Conservation (phyloP, 495 filamentous ascomycete species). For the Annulohypoxylon maeteangense region DNA sequence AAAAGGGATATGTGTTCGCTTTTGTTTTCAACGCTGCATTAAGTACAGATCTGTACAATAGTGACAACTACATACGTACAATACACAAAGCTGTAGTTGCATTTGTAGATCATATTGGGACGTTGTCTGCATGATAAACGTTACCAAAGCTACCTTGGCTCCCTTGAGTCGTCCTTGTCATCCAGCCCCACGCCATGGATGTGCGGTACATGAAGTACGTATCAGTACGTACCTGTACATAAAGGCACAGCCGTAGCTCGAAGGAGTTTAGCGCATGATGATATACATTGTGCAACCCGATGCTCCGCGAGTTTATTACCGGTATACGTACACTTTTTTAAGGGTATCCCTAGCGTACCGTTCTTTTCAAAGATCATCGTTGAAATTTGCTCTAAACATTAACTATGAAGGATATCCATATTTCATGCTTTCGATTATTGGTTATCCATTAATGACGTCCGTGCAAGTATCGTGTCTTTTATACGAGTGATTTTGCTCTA, state of each 20-base stretch:
- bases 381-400: background rate
- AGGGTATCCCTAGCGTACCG: slow-evolving; percentile 1
- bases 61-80: background rate
- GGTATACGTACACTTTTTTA: slow-evolving; percentile 2
- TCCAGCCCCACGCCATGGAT: slow-evolving; percentile 1
- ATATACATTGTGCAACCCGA: slow-evolving; percentile 13
- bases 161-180: background rate
- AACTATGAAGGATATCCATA: background rate
- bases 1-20: background rate
- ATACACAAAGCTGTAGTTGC: slow-evolving; percentile 5
- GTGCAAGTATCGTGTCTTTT: background rate
- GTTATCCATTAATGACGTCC: background rate
- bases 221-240: too few relatives aligned
- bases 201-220: background rate
- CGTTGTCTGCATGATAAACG: slow-evolving; percentile 26
- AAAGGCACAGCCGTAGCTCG: background rate
- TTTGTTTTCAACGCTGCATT: background rate
- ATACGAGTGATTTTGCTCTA: background rate
- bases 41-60: background rate
- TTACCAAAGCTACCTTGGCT: slow-evolving; percentile 2
- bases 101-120: slow-evolving; percentile 24
- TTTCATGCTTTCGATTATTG: background rate
- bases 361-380: background rate
- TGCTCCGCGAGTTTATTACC: slow-evolving; percentile 4
- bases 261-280: slow-evolving; percentile 10